A percentile compares a stretch with the other conserved stretches of the same genome.
Conservation (phyloP, 2,329 filamentous ascomycete species). For the Truncatella angustata region DNA sequence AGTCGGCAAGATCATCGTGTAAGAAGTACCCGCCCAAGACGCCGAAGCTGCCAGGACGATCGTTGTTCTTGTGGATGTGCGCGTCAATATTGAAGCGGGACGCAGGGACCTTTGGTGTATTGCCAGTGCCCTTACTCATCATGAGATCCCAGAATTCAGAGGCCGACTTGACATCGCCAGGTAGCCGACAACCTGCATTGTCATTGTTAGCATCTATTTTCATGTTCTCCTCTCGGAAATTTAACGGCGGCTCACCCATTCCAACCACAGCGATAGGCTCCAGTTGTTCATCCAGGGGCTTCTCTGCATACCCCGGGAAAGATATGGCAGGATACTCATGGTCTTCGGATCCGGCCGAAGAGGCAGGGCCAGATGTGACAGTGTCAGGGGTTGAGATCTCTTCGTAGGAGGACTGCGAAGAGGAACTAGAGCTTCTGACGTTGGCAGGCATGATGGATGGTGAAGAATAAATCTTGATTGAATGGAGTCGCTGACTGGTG, state of each 20-base stretch:
- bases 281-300: slow-evolving; percentile 14
- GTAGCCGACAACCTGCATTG: slow-evolving; percentile 17
- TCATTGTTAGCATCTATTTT: not conserved
- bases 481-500: too few relatives aligned
- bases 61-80: slow-evolving; percentile 20
- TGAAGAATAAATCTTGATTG: too few relatives aligned
- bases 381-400: not conserved
- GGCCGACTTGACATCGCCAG: slow-evolving; percentile 13
- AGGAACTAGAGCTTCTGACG: too few relatives aligned
- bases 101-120: slow-evolving; percentile 16
- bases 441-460: too few relatives aligned
- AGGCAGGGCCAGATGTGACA: slow-evolving; percentile 3
- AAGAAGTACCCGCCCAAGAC: slow-evolving; percentile 10
- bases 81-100: slow-evolving; percentile 18
- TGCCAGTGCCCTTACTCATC: slow-evolving; percentile 14
- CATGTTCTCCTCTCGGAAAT: too few relatives aligned
- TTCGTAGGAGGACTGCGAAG: slow-evolving; percentile 2
- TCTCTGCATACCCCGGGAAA: slow-evolving; percentile 14
- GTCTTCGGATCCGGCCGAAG: not conserved
- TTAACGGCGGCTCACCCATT: slow-evolving; percentile 18
- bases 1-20: slow-evolving; percentile 25
- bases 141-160: slow-evolving; percentile 16
- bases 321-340: slow-evolving; percentile 11
- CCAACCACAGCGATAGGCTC: slow-evolving; percentile 19
- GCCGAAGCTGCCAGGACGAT: slow-evolving; percentile 20